Conservation (phyloP, 2,329 filamentous ascomycete species). For the Penicillium expansum region DNA sequence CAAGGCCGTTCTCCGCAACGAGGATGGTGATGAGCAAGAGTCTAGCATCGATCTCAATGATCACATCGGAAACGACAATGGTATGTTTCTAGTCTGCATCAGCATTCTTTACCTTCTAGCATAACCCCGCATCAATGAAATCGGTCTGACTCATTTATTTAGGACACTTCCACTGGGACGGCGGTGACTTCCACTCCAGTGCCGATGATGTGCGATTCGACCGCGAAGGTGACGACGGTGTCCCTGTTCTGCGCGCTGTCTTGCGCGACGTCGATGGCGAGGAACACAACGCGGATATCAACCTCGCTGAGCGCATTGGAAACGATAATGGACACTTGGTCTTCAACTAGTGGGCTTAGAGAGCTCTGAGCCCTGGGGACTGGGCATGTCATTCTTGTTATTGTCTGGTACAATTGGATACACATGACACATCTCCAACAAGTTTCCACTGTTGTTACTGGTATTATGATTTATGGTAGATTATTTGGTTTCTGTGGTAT, state of each 20-base stretch:
- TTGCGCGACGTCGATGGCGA: constrained; percentile 49
- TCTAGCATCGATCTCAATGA: constrained; percentile 51
- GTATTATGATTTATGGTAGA: background rate
- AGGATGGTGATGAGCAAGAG: constrained; percentile 46
- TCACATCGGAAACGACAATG: constrained; percentile 53
- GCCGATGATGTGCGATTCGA: constrained; percentile 49
- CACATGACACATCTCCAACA: background rate
- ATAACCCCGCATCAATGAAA: background rate
- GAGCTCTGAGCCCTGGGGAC: background rate
- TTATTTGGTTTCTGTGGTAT: background rate
- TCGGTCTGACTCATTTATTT: background rate
- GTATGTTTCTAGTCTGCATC: constrained; percentile 25
- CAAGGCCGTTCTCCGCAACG: constrained; percentile 41
- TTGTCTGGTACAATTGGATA: background rate
- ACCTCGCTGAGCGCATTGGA: constrained; percentile 55
- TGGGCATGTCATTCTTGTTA: background rate
- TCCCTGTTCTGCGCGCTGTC: constrained; percentile 54
- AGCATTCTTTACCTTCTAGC: no score
- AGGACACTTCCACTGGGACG: constrained; percentile 50
- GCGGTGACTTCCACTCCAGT: constrained; percentile 46
- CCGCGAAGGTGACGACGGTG: constrained; percentile 51
- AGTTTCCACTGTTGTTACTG: no score
- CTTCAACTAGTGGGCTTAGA: constrained; percentile 18
- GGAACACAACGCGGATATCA: constrained; percentile 46
- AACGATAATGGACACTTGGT: constrained; percentile 53